Percentiles rank a stretch among this genome's conserved stretches.
phyloP scores from a whole-genome alignment of 1,284 basidiomycete species.

The Megacollybia platyphylla region DNA sequence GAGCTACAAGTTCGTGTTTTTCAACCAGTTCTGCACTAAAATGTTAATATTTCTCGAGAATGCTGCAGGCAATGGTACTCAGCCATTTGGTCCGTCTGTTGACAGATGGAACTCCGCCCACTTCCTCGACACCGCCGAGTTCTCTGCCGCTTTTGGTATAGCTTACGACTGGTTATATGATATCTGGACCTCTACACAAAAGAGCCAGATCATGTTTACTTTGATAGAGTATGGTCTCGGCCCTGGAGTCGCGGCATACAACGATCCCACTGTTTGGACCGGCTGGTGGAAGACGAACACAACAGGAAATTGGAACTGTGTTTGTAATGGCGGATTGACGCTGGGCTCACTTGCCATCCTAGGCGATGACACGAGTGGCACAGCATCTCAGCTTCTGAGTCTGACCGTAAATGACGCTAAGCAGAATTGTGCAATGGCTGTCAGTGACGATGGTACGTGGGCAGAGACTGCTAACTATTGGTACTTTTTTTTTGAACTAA shows the following conservation, averaged over 20 bases:
- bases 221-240: conserved; percentile 74
- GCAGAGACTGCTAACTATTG: conserved; percentile 92
- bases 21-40: conserved; percentile 2
- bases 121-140: conserved; percentile 92
- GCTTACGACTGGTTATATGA: conserved; percentile 96
- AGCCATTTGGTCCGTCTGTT: conserved; percentile 47
- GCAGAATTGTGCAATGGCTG: conserved; percentile 62
- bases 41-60: conserved; percentile 17
- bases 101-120: conserved; percentile 78
- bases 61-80: conserved; percentile 31
- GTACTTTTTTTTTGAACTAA: conserved; percentile 90
- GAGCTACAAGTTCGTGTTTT: conserved; percentile 61
- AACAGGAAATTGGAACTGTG: conserved; percentile 94
- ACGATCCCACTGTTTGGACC: conserved; percentile 21
- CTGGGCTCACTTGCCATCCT: conserved; percentile 86
- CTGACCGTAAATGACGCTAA: conserved; percentile 67
- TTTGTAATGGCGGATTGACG: conserved; percentile 87
- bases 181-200: conserved; percentile 68
- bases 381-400: conserved; percentile 55
- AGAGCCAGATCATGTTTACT: conserved; percentile 55
- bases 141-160: conserved; percentile 78
- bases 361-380: conserved; percentile 71
- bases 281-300: conserved; percentile 53
- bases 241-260: conserved; percentile 45
- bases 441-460: conserved; percentile 82